Percentiles rank a stretch among this genome's conserved stretches.
Evolutionary conservation across 2,329 filamentous ascomycete species (phyloP).

Genomic region (Eutypa lata): DNA sequence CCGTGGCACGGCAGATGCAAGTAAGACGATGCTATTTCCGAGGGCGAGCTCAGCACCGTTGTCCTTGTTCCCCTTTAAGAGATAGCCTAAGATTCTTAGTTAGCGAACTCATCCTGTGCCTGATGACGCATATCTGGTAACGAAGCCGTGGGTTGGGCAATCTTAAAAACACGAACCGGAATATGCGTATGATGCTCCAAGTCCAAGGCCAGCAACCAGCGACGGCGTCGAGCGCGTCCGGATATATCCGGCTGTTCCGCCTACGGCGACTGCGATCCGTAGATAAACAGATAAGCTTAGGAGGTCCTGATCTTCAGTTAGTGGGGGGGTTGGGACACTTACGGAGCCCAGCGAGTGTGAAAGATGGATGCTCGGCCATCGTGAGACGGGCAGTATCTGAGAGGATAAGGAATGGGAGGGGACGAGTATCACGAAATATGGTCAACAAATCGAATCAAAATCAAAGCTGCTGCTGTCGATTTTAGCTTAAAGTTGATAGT

Average conservation of each 20-base stretch:
- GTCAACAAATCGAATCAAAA: too few relatives aligned
- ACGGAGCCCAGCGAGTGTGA: conserved; percentile 37
- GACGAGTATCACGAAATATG: too few relatives aligned
- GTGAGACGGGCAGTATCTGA: too few relatives aligned
- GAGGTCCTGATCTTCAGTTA: conserved; percentile 2
- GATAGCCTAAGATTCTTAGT: conserved; percentile 29
- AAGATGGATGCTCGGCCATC: conserved; percentile 40
- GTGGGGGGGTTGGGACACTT: conserved; percentile 14
- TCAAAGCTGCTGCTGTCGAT: too few relatives aligned
- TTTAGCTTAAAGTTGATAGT: too few relatives aligned
- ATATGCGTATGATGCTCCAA: conserved; percentile 29
- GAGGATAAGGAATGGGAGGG: too few relatives aligned
- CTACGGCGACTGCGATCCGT: conserved; percentile 24
- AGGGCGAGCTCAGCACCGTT: conserved; percentile 39
- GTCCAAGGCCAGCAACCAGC: conserved; percentile 30
- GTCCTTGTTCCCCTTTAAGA: conserved; percentile 40
- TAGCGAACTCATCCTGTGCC: not conserved
- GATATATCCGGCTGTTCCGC: conserved; percentile 30
- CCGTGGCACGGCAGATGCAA: conserved; percentile 34
- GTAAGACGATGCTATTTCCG: conserved; percentile 35
- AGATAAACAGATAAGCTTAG: not conserved
- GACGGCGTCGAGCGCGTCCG: conserved; percentile 29
- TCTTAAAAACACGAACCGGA: conserved; percentile 18
- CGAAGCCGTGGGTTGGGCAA: too few relatives aligned
- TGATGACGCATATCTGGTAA: not conserved